phyloP scores from a whole-genome alignment of 2,329 filamentous ascomycete genomes.

The Diaporthe citrichinensis region DNA sequence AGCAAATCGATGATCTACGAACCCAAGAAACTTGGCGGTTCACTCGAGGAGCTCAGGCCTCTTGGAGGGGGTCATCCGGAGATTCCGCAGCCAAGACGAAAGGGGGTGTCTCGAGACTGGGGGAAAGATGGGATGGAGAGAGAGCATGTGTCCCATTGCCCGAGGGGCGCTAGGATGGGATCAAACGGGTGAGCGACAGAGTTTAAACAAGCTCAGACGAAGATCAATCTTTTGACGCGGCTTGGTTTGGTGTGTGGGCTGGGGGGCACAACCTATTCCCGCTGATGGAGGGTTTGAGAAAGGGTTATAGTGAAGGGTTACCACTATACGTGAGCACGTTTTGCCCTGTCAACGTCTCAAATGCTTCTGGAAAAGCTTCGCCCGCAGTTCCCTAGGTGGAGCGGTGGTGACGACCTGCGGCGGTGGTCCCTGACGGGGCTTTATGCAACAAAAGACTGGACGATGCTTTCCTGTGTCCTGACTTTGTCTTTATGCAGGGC shows the following conservation, averaged over 20 bases:
- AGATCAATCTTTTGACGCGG: conserved; percentile 29
- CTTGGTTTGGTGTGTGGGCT: conserved; percentile 5
- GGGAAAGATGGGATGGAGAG: not conserved
- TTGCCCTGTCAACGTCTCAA: conserved; percentile 29
- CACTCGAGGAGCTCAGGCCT: conserved; percentile 15
- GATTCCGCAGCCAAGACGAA: conserved; percentile 32
- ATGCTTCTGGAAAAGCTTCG: conserved; percentile 33
- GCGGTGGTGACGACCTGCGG: not conserved
- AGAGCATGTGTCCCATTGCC: not conserved
- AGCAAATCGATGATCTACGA: conserved; percentile 15
- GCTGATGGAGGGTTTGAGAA: conserved; percentile 30
- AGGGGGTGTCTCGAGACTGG: conserved; percentile 20
- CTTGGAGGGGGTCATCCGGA: conserved; percentile 15
- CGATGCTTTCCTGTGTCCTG: not conserved
- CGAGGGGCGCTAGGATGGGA: not conserved
- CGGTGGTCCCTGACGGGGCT: conserved; percentile 7
- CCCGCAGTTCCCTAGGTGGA: not conserved
- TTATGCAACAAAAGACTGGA: not conserved
- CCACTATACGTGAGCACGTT: conserved; percentile 27
- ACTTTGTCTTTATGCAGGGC: conserved; percentile 15
- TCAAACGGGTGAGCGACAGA: conserved; percentile 35
- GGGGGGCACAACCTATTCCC: conserved; percentile 3
- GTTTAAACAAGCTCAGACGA: conserved; percentile 33
- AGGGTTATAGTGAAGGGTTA: not conserved
- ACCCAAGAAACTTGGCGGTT: conserved; percentile 33